These are phyloP conservation scores for Selaginella moellendorffii DNA, from an alignment of 75 land plant species.

Conservation along the genomic window DNA sequence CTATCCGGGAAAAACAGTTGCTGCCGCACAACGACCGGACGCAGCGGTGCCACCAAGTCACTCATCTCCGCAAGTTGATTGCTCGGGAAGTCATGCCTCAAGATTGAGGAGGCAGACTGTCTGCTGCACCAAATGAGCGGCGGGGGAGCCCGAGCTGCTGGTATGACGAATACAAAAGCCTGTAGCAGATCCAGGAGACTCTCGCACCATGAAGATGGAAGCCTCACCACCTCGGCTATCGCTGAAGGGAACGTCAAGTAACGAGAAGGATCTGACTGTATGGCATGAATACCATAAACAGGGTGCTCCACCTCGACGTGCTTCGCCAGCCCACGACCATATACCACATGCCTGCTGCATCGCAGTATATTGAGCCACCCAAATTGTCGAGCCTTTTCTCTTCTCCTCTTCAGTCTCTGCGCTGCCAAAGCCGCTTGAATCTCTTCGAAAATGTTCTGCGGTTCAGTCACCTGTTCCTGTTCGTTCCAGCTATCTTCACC, in stretches of 20 bases:
- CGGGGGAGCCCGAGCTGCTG: constrained; percentile 77
- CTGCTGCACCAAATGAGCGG: constrained; percentile 81
- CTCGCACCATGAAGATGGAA: constrained; percentile 59
- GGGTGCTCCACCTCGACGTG: constrained; percentile 53
- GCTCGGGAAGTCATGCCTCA: constrained; percentile 26
- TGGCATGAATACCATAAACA: constrained; percentile 47
- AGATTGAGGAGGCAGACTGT: constrained; percentile 24
- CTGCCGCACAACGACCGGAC: constrained; percentile 73
- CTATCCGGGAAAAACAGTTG: constrained; percentile 98
- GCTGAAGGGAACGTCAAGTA: constrained; percentile 38
- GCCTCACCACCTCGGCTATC: constrained; percentile 50
- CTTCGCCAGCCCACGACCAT: constrained; percentile 45
- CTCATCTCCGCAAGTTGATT: constrained; percentile 22
- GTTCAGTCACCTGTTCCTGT: constrained; percentile 10
- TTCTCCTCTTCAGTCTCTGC: constrained; percentile 45
- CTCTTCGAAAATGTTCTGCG: constrained; percentile 55
- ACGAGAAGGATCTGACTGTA: constrained; percentile 32
- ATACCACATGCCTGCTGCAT: constrained; percentile 56
- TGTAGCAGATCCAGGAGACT: constrained; percentile 45
- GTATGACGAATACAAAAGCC: constrained; percentile 87
- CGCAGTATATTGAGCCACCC: constrained; percentile 72
- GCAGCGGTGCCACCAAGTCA: constrained; percentile 45
- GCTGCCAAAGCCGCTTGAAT: constrained; percentile 51
- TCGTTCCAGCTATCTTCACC: constrained; percentile 22
- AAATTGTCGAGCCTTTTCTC: constrained; percentile 38